phyloP scores from a whole-genome alignment of 2,329 filamentous ascomycete species.

The Daldinia sp. region DNA sequence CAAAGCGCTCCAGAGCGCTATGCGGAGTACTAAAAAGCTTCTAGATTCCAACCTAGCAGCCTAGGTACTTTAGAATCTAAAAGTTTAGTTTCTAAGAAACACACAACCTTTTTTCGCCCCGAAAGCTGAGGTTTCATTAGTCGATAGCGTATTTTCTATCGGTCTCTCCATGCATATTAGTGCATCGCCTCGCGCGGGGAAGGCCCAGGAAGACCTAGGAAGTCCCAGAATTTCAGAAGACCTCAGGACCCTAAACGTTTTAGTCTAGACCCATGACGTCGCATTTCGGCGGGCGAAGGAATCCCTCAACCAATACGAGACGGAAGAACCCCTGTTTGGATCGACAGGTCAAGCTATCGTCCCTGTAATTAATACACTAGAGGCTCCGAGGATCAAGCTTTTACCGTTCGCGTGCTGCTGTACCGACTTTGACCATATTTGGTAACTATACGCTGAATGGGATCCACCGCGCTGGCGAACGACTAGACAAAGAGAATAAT shows the following conservation, averaged over 20 bases:
- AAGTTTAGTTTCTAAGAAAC: no score
- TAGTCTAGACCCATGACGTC: conserved; percentile 26
- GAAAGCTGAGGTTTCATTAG: neutral
- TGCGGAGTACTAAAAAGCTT: no score
- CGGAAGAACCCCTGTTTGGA: neutral
- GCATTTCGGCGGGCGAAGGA: neutral
- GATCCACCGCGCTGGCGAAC: conserved; percentile 9
- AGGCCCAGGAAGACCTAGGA: conserved; percentile 3
- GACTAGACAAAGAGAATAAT: conserved; percentile 31
- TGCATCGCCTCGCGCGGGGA: conserved; percentile 12
- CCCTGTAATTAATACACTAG: neutral
- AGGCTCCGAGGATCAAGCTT: conserved; percentile 27
- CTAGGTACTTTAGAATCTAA: no score
- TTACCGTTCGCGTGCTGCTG: neutral
- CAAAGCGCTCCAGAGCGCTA: no score
- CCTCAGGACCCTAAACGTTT: conserved; percentile 3
- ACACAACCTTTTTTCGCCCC: no score
- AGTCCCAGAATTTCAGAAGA: neutral
- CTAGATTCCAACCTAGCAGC: no score
- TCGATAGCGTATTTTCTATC: neutral
- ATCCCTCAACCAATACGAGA: conserved; percentile 4
- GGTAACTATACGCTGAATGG: neutral
- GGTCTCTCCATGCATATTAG: conserved; percentile 1
- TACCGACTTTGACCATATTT: neutral
- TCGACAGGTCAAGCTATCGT: conserved; percentile 19